Evolutionary conservation across 345 rosid species (phyloP).

Genomic region (Eucalyptus pumila): DNA sequence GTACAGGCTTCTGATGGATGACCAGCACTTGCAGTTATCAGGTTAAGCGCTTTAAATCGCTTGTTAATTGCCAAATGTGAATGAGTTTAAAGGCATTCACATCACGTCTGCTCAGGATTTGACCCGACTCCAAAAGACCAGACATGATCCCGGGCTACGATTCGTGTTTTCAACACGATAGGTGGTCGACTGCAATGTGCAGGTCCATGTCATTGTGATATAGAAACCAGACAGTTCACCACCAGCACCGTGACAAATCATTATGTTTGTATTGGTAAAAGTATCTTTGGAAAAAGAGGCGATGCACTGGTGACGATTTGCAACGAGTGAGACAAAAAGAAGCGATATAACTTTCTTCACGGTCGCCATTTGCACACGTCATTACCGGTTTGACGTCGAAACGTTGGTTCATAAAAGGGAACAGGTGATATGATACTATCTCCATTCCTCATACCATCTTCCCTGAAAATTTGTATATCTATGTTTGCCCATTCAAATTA

Average conservation of each 20-base stretch:
- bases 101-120: not conserved
- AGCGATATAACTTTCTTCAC: not conserved
- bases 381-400: not conserved
- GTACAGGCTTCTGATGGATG: not conserved
- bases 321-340: not conserved
- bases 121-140: not conserved
- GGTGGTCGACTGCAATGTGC: not conserved
- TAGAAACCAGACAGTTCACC: not conserved
- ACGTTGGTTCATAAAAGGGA: not conserved
- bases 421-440: not conserved
- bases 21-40: not conserved
- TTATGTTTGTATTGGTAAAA: not conserved
- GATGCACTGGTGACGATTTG: not conserved
- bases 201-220: not conserved
- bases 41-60: not conserved
- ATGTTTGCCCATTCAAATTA: not conserved
- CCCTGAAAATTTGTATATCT: not conserved
- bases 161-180: not conserved
- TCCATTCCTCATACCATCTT: not conserved
- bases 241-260: not conserved
- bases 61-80: not conserved
- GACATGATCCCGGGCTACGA: not conserved
- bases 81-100: not conserved
- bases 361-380: not conserved
- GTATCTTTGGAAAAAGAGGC: not conserved